phyloP scores from a whole-genome alignment of 768 basidiomycete genomes.

The Suillus cothurnatus region DNA sequence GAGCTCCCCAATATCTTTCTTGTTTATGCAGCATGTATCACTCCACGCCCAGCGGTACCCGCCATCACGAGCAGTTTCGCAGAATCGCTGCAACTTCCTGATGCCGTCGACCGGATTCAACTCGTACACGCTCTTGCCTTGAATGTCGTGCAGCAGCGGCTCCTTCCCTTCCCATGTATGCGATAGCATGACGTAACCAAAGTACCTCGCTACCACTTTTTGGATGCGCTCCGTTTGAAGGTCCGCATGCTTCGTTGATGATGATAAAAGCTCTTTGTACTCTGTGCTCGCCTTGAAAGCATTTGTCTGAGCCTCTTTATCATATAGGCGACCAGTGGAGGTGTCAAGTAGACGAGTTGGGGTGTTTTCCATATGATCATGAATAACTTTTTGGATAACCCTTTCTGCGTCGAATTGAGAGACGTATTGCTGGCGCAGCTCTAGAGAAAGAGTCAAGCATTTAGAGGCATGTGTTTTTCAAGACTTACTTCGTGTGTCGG shows the following conservation, averaged over 20 bases:
- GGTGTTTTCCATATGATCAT: not conserved
- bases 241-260: not conserved
- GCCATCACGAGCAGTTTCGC: conserved; percentile 29
- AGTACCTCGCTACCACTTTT: conserved; percentile 18
- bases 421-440: not conserved
- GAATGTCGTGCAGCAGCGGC: conserved; percentile 19
- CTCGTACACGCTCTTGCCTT: conserved; percentile 22
- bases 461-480: no score
- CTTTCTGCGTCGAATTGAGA: not conserved
- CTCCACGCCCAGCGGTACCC: conserved; percentile 33
- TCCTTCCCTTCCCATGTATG: conserved; percentile 26
- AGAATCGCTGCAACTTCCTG: conserved; percentile 29
- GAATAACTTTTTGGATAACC: not conserved
- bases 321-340: not conserved
- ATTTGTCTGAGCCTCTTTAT: not conserved
- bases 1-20: conserved; percentile 20
- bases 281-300: not conserved
- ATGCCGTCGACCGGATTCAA: conserved; percentile 8
- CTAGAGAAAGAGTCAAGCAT: not conserved
- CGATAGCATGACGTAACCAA: conserved; percentile 31
- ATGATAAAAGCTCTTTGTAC: conserved; percentile 4
- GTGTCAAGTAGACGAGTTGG: not conserved
- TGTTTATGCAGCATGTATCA: conserved; percentile 32
- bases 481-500: not conserved
- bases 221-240: not conserved